Evolutionary conservation across 2,329 filamentous ascomycete genomes (phyloP), one percentile per base, ranked within the genome.

Genomic region (Alternaria longipes): DNA sequence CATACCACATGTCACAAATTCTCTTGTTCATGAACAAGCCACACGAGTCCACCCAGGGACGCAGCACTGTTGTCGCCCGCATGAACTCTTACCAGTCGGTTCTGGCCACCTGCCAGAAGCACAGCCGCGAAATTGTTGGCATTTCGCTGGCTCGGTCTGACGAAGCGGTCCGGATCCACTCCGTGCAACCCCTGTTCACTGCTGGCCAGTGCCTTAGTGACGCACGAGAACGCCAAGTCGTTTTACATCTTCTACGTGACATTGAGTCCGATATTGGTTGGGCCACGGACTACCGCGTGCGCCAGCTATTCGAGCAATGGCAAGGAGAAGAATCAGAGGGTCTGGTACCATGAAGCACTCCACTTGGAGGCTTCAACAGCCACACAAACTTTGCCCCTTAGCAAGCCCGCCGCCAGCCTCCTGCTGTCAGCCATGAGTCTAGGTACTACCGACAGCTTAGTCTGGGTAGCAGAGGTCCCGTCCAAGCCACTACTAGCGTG

Each of bases 201-300:
- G 87, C 86, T 24, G 87, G 87, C 0, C 85, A 88, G 69, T 88
- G 87, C 70, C 78, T 90, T 32, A 84, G 82, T 8, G 82, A 86
- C 55, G 74, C 79, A 28, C 78, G 78, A 11, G 87, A 89, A 74
- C 84, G 87, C 16, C 77, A 82, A 36, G 80, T 85, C 2, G 82
- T 90, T 9, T 67, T 90, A 38, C 80, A 83, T 12, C 72, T 90
- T 38, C 75, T 91, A 20, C 79, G 82, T 26, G 86, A 83, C 11
- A 84, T 90, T 28, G 87, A 90, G 73, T 78, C 76, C n/a, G 88
- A 90, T 67, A 82, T 87, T 41, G 88, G 87, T 2, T 89, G 87
- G 84, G 85, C 86, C 3, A 89, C 88, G 49, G 82, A 87, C 67
- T 89, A 89, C 73, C 82, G 87, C 38, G 84, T 87, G 26, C 78